Conservation (phyloP, 2,329 filamentous ascomycete genomes). For the Pyrenophora seminiperda region DNA sequence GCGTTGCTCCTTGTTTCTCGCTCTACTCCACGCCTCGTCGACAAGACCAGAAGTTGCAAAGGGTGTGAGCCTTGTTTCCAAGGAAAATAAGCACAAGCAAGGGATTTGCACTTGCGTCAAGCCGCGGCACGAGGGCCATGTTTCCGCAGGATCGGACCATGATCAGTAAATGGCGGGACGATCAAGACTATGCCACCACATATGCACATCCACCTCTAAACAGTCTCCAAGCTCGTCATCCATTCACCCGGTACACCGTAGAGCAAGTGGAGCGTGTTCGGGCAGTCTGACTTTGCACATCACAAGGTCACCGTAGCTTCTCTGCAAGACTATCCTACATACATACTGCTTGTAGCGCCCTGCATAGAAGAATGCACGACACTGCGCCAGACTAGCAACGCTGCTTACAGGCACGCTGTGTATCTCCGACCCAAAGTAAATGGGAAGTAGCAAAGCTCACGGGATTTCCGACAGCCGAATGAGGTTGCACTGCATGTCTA, state of each 20-base stretch:
- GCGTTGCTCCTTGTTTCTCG: background rate
- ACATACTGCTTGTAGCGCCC: background rate
- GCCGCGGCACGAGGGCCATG: background rate
- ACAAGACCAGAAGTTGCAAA: too few species aligned
- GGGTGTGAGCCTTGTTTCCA: background rate
- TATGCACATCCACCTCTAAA: slow-evolving; percentile 1
- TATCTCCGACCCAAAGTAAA: background rate
- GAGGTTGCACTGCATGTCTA: too few species aligned
- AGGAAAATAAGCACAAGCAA: too few species aligned
- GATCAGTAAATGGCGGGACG: background rate
- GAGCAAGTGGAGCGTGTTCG: background rate
- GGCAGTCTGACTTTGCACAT: slow-evolving; percentile 4
- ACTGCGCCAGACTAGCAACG: background rate
- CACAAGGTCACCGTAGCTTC: background rate
- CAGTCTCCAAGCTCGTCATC: background rate
- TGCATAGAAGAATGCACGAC: slow-evolving; percentile 2
- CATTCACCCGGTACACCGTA: slow-evolving; percentile 3
- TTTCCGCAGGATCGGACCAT: background rate
- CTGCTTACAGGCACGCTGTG: too few species aligned
- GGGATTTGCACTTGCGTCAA: too few species aligned
- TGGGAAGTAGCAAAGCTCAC: background rate
- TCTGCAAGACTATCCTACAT: background rate
- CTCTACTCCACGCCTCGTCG: too few species aligned
- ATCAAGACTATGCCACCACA: slow-evolving; percentile 4
- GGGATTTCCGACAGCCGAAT: too few species aligned